Percentiles rank a stretch among this genome's conserved stretches.
These are phyloP conservation scores for Paramyrothecium roridum DNA, from an alignment of 2,329 filamentous ascomycete species.

Conservation along the genomic window DNA sequence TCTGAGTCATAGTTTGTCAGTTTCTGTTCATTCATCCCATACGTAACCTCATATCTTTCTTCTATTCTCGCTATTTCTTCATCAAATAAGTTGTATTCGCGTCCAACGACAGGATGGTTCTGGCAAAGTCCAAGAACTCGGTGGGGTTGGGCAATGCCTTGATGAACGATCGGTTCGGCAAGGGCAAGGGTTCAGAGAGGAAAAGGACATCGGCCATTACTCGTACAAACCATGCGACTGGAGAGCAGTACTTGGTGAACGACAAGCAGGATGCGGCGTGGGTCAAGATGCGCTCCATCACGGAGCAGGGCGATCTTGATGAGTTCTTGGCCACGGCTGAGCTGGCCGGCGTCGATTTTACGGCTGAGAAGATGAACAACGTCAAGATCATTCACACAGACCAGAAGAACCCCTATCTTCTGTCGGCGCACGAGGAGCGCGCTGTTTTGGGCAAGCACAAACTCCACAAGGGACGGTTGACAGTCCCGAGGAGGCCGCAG, in stretches of 20 bases:
- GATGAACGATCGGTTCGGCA: constrained; percentile 98
- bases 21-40: neutral
- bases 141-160: constrained; percentile 95
- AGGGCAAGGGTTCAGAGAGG: constrained; percentile 80
- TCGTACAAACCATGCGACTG: constrained; percentile 74
- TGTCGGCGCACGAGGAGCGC: constrained; percentile 82
- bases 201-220: constrained; percentile 62
- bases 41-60: constrained; percentile 7
- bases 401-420: constrained; percentile 90
- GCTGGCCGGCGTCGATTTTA: constrained; percentile 97
- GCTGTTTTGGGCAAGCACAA: constrained; percentile 76
- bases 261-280: constrained; percentile 86
- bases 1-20: neutral
- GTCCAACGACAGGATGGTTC: constrained; percentile 43
- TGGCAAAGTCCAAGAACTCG: constrained; percentile 89
- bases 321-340: constrained; percentile 96
- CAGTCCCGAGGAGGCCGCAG: constrained; percentile 82
- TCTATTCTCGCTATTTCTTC: neutral
- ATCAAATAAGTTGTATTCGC: constrained; percentile 2
- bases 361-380: constrained; percentile 97
- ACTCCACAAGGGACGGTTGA: constrained; percentile 73
- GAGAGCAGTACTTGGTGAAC: constrained; percentile 90
- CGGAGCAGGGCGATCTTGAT: constrained; percentile 92
- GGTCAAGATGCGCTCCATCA: constrained; percentile 99
- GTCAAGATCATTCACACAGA: constrained; percentile 98